phyloP scores from a whole-genome alignment of 75 land plant species.

The Selaginella moellendorffii region DNA sequence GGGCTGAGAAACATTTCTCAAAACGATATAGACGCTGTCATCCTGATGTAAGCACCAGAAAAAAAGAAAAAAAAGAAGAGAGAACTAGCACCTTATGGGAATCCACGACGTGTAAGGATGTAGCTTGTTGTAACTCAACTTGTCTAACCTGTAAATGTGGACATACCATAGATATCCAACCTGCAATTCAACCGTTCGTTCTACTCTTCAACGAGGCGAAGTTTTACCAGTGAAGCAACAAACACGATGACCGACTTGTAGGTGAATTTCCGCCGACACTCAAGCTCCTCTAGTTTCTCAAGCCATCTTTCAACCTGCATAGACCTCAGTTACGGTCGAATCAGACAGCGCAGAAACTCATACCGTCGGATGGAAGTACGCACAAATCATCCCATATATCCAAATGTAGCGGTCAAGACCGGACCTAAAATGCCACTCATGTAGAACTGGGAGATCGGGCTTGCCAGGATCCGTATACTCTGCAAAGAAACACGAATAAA shows the following conservation, averaged over 20 bases:
- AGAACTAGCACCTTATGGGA: no score
- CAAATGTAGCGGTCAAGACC: conserved; percentile 98
- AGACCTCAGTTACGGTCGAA: background rate
- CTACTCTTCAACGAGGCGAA: no score
- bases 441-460: conserved; percentile 48
- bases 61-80: no score
- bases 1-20: conserved; percentile 65
- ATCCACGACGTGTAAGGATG: conserved; percentile 99
- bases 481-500: no score
- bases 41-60: conserved; percentile 6
- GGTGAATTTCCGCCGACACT: conserved; percentile 29
- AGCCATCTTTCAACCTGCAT: conserved; percentile 93
- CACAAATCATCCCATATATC: conserved; percentile 98
- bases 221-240: conserved; percentile 40
- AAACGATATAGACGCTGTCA: conserved; percentile 75
- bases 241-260: conserved; percentile 42
- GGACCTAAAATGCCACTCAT: conserved; percentile 98
- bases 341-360: background rate
- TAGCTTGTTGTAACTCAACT: conserved; percentile 60
- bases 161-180: conserved; percentile 91
- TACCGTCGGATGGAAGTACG: conserved; percentile 94
- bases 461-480: conserved; percentile 80
- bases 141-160: conserved; percentile 85
- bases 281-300: conserved; percentile 86
- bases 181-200: conserved; percentile 28